Conservation (phyloP, 805 yeast species). For the Ogataea parapolymorpha region DNA sequence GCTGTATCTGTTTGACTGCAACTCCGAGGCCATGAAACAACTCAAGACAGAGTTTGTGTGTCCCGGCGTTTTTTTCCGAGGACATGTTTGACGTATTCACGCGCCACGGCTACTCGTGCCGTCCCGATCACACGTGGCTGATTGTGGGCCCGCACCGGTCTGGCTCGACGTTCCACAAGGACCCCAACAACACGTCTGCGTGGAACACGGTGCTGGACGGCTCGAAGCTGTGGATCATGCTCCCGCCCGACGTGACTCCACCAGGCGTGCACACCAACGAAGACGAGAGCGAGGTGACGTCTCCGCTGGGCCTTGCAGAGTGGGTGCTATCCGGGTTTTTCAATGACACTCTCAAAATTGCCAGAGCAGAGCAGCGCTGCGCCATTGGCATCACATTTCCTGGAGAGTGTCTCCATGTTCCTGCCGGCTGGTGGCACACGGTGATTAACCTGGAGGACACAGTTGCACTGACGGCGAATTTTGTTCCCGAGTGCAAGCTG, state of each 20-base stretch:
- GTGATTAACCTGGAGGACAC: slow-evolving; percentile 82
- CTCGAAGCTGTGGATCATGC: slow-evolving; percentile 81
- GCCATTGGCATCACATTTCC: slow-evolving; percentile 71
- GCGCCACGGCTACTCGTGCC: slow-evolving; percentile 37
- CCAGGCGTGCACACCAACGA: slow-evolving; percentile 82
- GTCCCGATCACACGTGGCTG: slow-evolving; percentile 94
- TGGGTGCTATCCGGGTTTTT: slow-evolving; percentile 85
- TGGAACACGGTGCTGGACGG: slow-evolving; percentile 84
- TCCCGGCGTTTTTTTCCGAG: slow-evolving; percentile 53
- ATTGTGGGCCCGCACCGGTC: slow-evolving; percentile 79
- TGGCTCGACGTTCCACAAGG: slow-evolving; percentile 91
- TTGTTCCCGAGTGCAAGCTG: slow-evolving; percentile 66
- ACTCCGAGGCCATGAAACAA: slow-evolving; percentile 59
- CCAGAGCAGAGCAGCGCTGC: slow-evolving; percentile 42
- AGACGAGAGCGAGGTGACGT: slow-evolving; percentile 82
- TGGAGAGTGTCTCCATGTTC: slow-evolving; percentile 85
- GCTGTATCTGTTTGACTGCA: slow-evolving; percentile 80
- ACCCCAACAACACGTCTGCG: slow-evolving; percentile 86
- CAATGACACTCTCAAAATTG: slow-evolving; percentile 58
- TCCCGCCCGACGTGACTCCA: slow-evolving; percentile 72
- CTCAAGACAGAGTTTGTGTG: slow-evolving; percentile 49
- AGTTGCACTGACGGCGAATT: slow-evolving; percentile 88
- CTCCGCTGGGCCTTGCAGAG: slow-evolving; percentile 90
- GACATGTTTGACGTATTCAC: slow-evolving; percentile 57
- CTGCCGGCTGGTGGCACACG: slow-evolving; percentile 97